A percentile compares a stretch with the other conserved stretches of the same genome.
Evolutionary conservation across 1,284 basidiomycete species (phyloP).

Genomic region (Boletus sp.): DNA sequence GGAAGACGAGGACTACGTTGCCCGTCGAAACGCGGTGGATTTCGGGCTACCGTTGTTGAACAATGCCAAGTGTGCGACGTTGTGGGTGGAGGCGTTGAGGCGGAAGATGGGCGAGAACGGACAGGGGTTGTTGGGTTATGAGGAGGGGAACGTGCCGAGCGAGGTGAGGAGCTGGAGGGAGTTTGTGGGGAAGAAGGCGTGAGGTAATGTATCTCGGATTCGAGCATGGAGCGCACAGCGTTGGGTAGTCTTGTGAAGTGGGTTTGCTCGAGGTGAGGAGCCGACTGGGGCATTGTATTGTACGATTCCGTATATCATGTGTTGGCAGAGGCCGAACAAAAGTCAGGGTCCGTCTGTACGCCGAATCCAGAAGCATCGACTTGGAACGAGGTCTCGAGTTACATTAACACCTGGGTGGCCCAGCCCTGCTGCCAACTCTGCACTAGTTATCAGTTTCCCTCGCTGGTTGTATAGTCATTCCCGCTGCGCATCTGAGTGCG

Average conservation of each 20-base stretch:
- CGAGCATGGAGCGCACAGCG: not conserved
- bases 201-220: not conserved
- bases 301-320: not conserved
- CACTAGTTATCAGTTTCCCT: too few species aligned
- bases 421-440: too few species aligned
- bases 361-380: too few species aligned
- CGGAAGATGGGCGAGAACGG: conserved; percentile 83
- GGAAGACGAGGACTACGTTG: conserved; percentile 96
- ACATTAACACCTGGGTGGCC: too few species aligned
- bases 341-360: too few species aligned
- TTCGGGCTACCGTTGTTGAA: conserved; percentile 91
- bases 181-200: conserved; percentile 74
- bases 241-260: not conserved
- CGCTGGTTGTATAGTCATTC: too few species aligned
- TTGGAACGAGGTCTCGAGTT: too few species aligned
- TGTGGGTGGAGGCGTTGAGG: conserved; percentile 90
- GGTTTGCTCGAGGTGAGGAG: not conserved
- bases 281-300: not conserved
- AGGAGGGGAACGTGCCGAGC: conserved; percentile 88
- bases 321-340: too few species aligned
- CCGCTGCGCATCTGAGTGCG: too few species aligned
- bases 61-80: conserved; percentile 84
- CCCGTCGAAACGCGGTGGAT: conserved; percentile 87
- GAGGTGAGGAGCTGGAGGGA: conserved; percentile 93
- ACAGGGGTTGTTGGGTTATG: conserved; percentile 79